These are phyloP conservation scores for Diaporthe capsici DNA, from an alignment of 2,329 filamentous ascomycete genomes.

Conservation along the genomic window DNA sequence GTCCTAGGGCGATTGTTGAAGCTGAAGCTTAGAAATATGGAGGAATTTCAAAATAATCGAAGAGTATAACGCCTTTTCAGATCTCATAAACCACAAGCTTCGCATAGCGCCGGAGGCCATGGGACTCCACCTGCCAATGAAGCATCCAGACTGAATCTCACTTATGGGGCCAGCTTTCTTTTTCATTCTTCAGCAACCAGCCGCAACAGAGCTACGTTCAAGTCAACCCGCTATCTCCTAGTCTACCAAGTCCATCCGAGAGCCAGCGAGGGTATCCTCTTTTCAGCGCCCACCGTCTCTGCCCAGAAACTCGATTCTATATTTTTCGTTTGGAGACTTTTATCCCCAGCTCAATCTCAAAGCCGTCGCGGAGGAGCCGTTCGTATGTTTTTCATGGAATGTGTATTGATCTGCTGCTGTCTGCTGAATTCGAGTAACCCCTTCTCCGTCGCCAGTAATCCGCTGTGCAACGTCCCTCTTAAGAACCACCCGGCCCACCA, in stretches of 20 bases:
- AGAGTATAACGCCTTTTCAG: neutral
- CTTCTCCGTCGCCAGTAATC: neutral
- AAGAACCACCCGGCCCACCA: conserved; percentile 90
- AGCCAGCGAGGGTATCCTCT: neutral
- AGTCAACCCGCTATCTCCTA: no score
- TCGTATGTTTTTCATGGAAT: neutral
- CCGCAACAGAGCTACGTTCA: neutral
- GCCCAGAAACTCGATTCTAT: neutral
- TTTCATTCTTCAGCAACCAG: neutral
- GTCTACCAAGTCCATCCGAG: neutral
- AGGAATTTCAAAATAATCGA: no score
- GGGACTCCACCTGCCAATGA: no score
- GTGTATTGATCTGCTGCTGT: conserved; percentile 30
- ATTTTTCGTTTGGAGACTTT: no score
- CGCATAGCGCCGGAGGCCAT: no score
- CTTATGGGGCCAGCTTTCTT: no score
- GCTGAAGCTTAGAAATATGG: no score
- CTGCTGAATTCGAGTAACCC: conserved; percentile 16
- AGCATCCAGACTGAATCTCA: no score
- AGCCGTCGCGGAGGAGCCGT: neutral
- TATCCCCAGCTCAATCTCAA: no score
- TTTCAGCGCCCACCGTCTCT: neutral
- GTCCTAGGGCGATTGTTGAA: no score
- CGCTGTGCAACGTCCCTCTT: conserved; percentile 43
- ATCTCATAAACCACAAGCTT: neutral